These are phyloP conservation scores for Astrothelium subdiscretum DNA, from an alignment of 495 filamentous ascomycete genomes.

Conservation along the genomic window DNA sequence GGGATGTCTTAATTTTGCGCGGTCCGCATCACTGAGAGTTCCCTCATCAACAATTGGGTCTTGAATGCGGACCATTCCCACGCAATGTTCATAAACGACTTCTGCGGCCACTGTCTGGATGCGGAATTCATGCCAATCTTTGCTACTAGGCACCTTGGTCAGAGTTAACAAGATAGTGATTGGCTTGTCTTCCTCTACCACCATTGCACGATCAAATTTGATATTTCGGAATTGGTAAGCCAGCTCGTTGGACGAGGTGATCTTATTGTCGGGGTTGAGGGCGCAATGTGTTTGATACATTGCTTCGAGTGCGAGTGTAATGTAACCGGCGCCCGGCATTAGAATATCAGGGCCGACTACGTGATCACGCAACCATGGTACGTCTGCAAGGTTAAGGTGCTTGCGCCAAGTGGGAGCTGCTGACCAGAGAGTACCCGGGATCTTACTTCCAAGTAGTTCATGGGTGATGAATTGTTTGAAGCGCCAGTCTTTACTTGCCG, in stretches of 20 bases:
- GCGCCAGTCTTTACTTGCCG: constrained; percentile 39
- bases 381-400: constrained; percentile 21
- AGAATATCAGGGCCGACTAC: constrained; percentile 27
- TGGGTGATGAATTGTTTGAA: constrained; percentile 33
- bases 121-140: constrained; percentile 1
- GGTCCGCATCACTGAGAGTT: not conserved
- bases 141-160: not conserved
- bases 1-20: not conserved
- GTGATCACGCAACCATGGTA: constrained; percentile 36
- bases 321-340: constrained; percentile 32
- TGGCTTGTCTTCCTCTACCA: not conserved
- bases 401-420: constrained; percentile 42
- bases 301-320: constrained; percentile 10
- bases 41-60: not conserved
- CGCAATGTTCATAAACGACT: not conserved
- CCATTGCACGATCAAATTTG: not conserved
- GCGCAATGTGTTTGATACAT: not conserved
- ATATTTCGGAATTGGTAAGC: not conserved
- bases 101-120: not conserved
- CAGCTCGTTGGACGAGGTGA: not conserved
- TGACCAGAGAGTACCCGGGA: constrained; percentile 35
- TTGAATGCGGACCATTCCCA: not conserved
- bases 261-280: not conserved
- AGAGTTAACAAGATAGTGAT: not conserved
- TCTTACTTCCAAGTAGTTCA: constrained; percentile 43